phyloP scores from a whole-genome alignment of 768 basidiomycete species.

The Macrolepiota albuminosa region DNA sequence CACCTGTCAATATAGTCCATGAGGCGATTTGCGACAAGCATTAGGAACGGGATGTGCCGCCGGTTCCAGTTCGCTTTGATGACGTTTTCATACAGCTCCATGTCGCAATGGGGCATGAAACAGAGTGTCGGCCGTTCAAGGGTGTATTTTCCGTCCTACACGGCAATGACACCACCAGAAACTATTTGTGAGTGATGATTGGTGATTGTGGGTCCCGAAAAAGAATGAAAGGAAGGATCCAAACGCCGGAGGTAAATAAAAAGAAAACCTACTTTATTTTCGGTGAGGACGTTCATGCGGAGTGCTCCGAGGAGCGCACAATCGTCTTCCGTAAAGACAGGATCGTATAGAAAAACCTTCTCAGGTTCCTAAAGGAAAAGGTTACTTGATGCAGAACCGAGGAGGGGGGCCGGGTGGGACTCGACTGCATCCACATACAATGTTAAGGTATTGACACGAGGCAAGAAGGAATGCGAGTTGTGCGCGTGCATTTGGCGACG shows the following conservation, averaged over 20 bases:
- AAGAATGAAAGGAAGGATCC: neutral
- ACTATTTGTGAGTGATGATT: neutral
- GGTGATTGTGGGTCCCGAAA: neutral
- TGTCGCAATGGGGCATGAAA: slow-evolving; percentile 79
- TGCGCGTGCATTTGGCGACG: slow-evolving; percentile 55
- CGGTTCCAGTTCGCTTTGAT: slow-evolving; percentile 57
- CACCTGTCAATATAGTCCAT: slow-evolving; percentile 67
- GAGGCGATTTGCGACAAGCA: slow-evolving; percentile 65
- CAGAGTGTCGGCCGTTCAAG: slow-evolving; percentile 49
- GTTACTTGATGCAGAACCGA: neutral
- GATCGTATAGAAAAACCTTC: slow-evolving; percentile 60
- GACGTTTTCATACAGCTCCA: slow-evolving; percentile 63
- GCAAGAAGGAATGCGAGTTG: slow-evolving; percentile 66
- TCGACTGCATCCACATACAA: slow-evolving; percentile 39
- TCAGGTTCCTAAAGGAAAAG: slow-evolving; percentile 37
- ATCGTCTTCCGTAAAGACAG: slow-evolving; percentile 67
- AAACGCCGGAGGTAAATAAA: neutral
- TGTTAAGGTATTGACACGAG: slow-evolving; percentile 45
- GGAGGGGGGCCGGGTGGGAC: neutral
- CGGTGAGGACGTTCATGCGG: slow-evolving; percentile 29
- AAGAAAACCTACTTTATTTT: slow-evolving; percentile 45
- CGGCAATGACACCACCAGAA: neutral
- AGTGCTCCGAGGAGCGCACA: slow-evolving; percentile 43
- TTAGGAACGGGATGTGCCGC: slow-evolving; percentile 37
- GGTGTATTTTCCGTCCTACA: slow-evolving; percentile 29